Conservation (phyloP, 805 yeast genomes). For the Candida ponderosae region DNA sequence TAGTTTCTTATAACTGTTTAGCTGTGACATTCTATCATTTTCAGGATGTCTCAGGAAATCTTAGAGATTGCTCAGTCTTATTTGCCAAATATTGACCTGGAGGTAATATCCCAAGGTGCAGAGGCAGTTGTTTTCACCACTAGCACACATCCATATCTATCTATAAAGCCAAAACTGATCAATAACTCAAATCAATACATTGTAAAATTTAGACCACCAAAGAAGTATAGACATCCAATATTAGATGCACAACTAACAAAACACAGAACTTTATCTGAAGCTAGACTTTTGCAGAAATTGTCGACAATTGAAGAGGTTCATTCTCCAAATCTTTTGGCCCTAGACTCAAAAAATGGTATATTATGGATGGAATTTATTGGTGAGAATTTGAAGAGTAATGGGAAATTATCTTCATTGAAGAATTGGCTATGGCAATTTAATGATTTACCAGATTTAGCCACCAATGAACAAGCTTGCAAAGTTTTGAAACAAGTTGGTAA, state of each 20-base stretch:
- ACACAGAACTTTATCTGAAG: constrained; percentile 78
- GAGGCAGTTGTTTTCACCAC: constrained; percentile 76
- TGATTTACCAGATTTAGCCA: constrained; percentile 19
- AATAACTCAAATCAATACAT: constrained; percentile 36
- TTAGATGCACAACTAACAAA: constrained; percentile 73
- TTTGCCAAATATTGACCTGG: constrained; percentile 42
- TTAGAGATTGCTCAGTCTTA: constrained; percentile 33
- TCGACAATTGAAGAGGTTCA: constrained; percentile 37
- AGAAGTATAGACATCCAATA: constrained; percentile 82
- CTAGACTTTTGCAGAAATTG: constrained; percentile 61
- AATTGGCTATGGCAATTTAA: constrained; percentile 64
- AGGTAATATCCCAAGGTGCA: constrained; percentile 77
- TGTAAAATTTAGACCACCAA: constrained; percentile 80
- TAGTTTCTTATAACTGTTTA: no score
- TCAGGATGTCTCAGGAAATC: constrained; percentile 46
- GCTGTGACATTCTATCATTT: no score
- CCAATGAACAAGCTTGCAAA: constrained; percentile 29
- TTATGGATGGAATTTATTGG: constrained; percentile 87
- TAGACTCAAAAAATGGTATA: constrained; percentile 72
- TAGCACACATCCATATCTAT: constrained; percentile 56
- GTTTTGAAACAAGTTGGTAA: constrained; percentile 52
- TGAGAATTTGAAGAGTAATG: constrained; percentile 36
- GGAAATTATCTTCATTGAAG: constrained; percentile 54
- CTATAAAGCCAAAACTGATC: constrained; percentile 6
- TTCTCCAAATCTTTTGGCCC: constrained; percentile 67